A percentile compares a stretch with the other conserved stretches of the same genome.
These are phyloP conservation scores for Candida ficus DNA, from an alignment of 805 yeast genomes.

Conservation along the genomic window DNA sequence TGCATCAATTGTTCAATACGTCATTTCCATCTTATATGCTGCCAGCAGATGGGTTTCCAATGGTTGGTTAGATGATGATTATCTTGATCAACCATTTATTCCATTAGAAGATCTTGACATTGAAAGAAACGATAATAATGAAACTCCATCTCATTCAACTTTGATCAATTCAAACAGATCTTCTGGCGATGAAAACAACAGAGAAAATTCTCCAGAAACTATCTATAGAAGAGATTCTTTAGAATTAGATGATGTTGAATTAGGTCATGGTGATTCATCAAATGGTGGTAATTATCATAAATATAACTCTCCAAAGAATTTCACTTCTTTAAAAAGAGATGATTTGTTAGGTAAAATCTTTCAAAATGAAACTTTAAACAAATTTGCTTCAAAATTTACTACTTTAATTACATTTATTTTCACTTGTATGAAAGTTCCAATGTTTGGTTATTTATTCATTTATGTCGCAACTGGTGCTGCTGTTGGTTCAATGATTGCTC, in stretches of 20 bases:
- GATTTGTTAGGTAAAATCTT: conserved; percentile 31
- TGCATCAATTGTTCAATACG: conserved; percentile 47
- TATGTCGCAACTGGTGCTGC: conserved; percentile 54
- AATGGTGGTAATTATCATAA: not conserved
- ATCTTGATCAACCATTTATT: conserved; percentile 19
- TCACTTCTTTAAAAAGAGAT: conserved; percentile 26
- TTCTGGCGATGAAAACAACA: conserved; percentile 8
- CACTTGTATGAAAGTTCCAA: conserved; percentile 54
- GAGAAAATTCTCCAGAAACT: conserved; percentile 15
- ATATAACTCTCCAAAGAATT: not conserved
- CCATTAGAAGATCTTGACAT: conserved; percentile 27
- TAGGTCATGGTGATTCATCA: conserved; percentile 1
- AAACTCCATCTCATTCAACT: conserved; percentile 22
- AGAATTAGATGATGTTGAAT: conserved; percentile 15
- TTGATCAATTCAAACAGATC: conserved; percentile 15
- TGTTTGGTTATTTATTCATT: conserved; percentile 53
- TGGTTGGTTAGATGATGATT: conserved; percentile 20
- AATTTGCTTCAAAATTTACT: conserved; percentile 20
- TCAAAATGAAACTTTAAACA: conserved; percentile 24
- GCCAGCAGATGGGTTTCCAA: conserved; percentile 39
- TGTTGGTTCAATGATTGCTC: conserved; percentile 65
- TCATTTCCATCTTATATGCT: conserved; percentile 44
- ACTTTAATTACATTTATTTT: conserved; percentile 33
- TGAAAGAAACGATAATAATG: conserved; percentile 13
- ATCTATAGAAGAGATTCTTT: conserved; percentile 21